Evolutionary conservation across 2,329 filamentous ascomycete species (phyloP).

Genomic region (Phyllosticta paracitricarpa): DNA sequence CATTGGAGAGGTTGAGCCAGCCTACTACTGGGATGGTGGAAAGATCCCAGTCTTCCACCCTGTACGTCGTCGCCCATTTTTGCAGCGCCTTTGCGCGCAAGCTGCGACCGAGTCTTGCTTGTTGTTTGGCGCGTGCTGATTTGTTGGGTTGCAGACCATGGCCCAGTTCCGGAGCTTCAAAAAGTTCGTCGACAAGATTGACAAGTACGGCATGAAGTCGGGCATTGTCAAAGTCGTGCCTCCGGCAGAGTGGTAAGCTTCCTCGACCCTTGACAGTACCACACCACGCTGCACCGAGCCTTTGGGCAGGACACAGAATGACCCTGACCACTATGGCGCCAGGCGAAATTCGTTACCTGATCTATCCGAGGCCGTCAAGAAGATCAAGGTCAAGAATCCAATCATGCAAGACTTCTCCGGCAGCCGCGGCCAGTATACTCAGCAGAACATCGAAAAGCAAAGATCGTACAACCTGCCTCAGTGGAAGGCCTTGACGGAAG

Average conservation of each 20-base stretch:
- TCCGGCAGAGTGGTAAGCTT: conserved; percentile 76
- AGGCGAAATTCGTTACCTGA: conserved; percentile 62
- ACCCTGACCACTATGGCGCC: conserved; percentile 6
- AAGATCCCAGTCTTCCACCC: conserved; percentile 91
- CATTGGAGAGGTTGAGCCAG: conserved; percentile 69
- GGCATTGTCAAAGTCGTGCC: conserved; percentile 95
- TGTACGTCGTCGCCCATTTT: conserved; percentile 36
- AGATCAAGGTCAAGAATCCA: conserved; percentile 87
- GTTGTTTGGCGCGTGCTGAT: conserved; percentile 1
- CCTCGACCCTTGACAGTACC: conserved; percentile 1
- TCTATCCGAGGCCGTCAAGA: conserved; percentile 79
- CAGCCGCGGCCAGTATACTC: conserved; percentile 87
- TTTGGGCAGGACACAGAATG: background rate
- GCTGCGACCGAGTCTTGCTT: background rate
- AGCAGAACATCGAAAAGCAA: conserved; percentile 94
- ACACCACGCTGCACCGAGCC: background rate
- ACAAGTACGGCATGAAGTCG: conserved; percentile 93
- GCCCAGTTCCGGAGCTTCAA: conserved; percentile 90
- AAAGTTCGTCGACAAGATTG: conserved; percentile 79
- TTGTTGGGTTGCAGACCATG: conserved; percentile 52
- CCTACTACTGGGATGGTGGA: conserved; percentile 74
- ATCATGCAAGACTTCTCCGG: conserved; percentile 99
- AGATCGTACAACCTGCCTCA: conserved; percentile 93
- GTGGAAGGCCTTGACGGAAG: conserved; percentile 87
- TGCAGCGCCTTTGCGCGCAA: background rate